Evolutionary conservation across 2,329 filamentous ascomycete species (phyloP).

Genomic region (Ophiostoma sp.): DNA sequence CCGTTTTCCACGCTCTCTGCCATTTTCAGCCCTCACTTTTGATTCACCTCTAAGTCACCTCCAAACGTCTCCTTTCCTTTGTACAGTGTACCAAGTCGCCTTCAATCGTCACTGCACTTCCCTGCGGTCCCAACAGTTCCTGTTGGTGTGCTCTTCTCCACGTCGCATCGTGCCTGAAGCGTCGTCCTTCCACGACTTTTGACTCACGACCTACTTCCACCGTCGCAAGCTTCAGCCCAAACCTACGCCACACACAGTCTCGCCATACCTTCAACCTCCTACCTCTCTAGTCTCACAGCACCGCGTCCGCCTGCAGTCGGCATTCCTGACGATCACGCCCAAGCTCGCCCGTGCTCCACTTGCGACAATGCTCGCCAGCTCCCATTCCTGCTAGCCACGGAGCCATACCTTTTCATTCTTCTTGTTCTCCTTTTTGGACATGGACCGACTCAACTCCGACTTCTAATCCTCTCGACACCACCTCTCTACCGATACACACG

Average conservation of each 20-base stretch:
- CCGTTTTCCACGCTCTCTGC: not conserved
- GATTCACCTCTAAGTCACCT: not conserved
- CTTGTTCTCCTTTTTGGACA: not conserved
- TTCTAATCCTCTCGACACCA: not conserved
- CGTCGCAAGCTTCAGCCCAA: not conserved
- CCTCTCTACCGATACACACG: not conserved
- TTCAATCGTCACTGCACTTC: not conserved
- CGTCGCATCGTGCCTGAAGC: not conserved
- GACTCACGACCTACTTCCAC: not conserved
- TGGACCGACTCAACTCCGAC: constrained; percentile 1
- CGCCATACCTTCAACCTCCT: not conserved
- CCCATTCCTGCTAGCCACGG: not conserved
- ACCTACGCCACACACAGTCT: not conserved
- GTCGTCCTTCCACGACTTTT: not conserved
- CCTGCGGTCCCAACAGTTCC: not conserved
- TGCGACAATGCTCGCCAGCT: constrained; percentile 10
- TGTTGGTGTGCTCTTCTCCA: not conserved
- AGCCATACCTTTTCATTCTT: not conserved
- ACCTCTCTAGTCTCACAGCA: not conserved
- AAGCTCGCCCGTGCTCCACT: not conserved
- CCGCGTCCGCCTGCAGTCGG: not conserved
- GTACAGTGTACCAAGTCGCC: not conserved
- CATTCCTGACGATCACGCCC: constrained; percentile 6
- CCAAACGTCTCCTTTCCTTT: not conserved
- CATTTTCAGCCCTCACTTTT: not conserved